Conservation (phyloP, 2,329 filamentous ascomycete species). For the Botrytis porri region DNA sequence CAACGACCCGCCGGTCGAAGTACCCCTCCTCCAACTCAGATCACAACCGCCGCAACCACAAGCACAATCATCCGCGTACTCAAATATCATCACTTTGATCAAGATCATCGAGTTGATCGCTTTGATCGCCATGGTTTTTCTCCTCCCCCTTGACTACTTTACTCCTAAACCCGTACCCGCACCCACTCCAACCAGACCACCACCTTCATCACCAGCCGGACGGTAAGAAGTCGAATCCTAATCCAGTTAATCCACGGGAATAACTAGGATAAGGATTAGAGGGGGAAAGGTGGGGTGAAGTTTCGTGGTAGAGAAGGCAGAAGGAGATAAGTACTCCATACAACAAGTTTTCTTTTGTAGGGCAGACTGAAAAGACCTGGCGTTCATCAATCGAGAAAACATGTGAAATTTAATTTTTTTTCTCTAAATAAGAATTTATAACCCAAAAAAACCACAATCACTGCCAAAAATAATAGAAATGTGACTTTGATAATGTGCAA, state of each 20-base stretch:
- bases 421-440: no score
- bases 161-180: not conserved
- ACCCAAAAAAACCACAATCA: not conserved
- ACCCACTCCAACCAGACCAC: not conserved
- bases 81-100: not conserved
- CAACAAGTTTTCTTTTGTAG: not conserved
- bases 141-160: not conserved
- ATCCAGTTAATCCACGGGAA: not conserved
- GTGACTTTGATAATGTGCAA: not conserved
- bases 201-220: not conserved
- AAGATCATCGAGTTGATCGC: not conserved
- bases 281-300: not conserved
- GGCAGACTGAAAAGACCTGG: not conserved
- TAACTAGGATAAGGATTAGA: not conserved
- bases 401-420: no score
- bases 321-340: not conserved
- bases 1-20: not conserved
- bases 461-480: not conserved
- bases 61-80: not conserved
- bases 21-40: not conserved
- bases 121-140: not conserved
- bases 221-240: not conserved
- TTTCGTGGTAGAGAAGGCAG: not conserved
- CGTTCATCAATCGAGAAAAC: not conserved
- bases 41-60: not conserved